A percentile compares a stretch with the other conserved stretches of the same genome.
phyloP scores from a whole-genome alignment of 2,329 filamentous ascomycete genomes.

The Diaporthe sp. region DNA sequence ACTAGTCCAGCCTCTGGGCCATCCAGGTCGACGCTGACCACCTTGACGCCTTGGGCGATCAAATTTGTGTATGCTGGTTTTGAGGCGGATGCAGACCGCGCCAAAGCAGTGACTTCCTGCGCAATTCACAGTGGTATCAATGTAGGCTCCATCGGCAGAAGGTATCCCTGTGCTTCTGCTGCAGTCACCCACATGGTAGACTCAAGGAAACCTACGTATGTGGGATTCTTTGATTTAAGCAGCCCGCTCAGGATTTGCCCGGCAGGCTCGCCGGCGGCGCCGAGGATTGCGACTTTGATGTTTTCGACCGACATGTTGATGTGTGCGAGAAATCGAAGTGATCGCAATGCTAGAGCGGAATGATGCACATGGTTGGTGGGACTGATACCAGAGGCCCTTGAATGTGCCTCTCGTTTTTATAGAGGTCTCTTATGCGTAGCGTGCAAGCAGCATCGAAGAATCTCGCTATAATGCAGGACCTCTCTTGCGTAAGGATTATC shows the following conservation, averaged over 20 bases:
- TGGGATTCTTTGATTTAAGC: not conserved
- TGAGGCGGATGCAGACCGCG: not conserved
- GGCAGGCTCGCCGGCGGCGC: not conserved
- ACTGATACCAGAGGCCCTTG: not conserved
- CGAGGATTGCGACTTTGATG: not conserved
- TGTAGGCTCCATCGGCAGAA: not conserved
- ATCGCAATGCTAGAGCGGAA: not conserved
- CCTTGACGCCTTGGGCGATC: slow-evolving; percentile 44
- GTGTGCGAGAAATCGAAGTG: not conserved
- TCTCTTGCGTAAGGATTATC: no score
- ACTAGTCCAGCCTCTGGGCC: not conserved
- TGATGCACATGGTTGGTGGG: not conserved
- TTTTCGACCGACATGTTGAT: not conserved
- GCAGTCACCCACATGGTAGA: not conserved
- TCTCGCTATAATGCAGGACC: no score
- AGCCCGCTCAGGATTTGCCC: not conserved
- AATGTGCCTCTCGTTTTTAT: not conserved
- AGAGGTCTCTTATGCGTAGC: no score
- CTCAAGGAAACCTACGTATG: not conserved
- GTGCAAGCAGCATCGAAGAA: no score
- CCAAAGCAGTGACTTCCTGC: not conserved
- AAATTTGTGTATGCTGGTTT: not conserved
- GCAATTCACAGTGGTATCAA: not conserved
- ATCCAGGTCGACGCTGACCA: not conserved
- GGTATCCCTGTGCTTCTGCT: no score